Base-by-base conservation (phyloP, 306 rosid genomes). In the Quercus bicolor region DNA sequence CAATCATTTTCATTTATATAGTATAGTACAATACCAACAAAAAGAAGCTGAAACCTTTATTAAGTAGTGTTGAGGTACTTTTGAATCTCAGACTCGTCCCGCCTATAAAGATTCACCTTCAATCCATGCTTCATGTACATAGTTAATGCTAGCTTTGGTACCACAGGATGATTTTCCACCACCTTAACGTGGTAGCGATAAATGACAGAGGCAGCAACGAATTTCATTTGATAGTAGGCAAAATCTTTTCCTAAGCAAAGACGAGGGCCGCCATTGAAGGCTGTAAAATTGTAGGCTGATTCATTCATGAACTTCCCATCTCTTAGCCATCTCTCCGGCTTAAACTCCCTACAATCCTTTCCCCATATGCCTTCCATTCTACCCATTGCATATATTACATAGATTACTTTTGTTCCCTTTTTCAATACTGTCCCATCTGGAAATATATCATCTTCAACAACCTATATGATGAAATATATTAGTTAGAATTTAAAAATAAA, bases 181-280 rank as follows among this genome's bases (percentile, higher is more conserved):
- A 95, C 92, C 74, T 81, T 86, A 10, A 95, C 91, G 24, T 11
- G 90, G 80, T 92, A 92, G 9, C 81, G 85, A 55, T 31, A 72
- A 21, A 92, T 85, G 81, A 92, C 85, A 34, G 91, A 89, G 10
- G 97, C 93, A 0, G 98, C 98, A 1, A 73, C 92, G 53, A 85
- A 92, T 81, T 92, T 92, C 98, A 95, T 95, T 18, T 95, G 98
- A 48, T 91, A 92, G 65, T 92, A 92, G 2, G 98, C 98, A 75
- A 95, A 92, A 70, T 95, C 97, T 79, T 88, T 90, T 62, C 98
- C 98, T 73, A 95, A 86, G 69, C 98, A 95, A 19, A 92, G 75
- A 2, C 98, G 86, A 29, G 98, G 98, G 13, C 98, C 98, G 6
- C 97, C 98, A n/a, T 95, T 95, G 87, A 95, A 95, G 57, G 97